A percentile compares a stretch with the other conserved stretches of the same genome.
These are phyloP conservation scores for Syncephalastrum monosporum DNA, from an alignment of 371 early-diverging fungal genomes.

Conservation along the genomic window DNA sequence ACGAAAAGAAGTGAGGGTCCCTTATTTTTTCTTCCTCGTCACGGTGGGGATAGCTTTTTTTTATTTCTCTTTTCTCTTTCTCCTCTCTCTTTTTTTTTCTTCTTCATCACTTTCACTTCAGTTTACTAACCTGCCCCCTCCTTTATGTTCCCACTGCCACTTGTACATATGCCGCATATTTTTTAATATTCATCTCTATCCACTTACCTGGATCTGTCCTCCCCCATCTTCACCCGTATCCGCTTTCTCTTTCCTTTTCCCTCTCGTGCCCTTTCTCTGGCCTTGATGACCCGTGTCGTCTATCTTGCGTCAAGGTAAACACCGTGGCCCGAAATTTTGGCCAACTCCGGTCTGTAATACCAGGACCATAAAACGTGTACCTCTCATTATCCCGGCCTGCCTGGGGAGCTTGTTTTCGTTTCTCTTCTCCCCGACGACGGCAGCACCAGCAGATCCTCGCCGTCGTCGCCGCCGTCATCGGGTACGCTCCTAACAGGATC, in stretches of 20 bases:
- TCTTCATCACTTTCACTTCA: neutral
- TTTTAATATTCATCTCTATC: neutral
- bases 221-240: conserved; percentile 5
- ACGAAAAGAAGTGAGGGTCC: conserved; percentile 2
- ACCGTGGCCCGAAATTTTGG: too few relatives aligned
- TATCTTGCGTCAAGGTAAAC: neutral
- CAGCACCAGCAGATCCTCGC: conserved; percentile 21
- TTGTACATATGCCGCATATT: too few relatives aligned
- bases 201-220: conserved; percentile 1
- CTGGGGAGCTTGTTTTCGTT: neutral
- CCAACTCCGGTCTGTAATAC: too few relatives aligned
- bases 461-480: conserved; percentile 2
- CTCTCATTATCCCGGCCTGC: conserved; percentile 4
- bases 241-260: conserved; percentile 4
- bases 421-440: conserved; percentile 14
- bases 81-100: conserved; percentile 5
- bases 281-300: neutral
- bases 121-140: conserved; percentile 1
- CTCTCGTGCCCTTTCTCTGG: conserved; percentile 5
- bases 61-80: neutral
- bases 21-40: too few relatives aligned
- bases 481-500: neutral
- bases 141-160: too few relatives aligned
- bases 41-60: neutral
- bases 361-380: too few relatives aligned